A percentile compares a stretch with the other conserved stretches of the same genome.
Evolutionary conservation across 306 rosid species (phyloP).

Genomic region (Gastrolobium bilobum): DNA sequence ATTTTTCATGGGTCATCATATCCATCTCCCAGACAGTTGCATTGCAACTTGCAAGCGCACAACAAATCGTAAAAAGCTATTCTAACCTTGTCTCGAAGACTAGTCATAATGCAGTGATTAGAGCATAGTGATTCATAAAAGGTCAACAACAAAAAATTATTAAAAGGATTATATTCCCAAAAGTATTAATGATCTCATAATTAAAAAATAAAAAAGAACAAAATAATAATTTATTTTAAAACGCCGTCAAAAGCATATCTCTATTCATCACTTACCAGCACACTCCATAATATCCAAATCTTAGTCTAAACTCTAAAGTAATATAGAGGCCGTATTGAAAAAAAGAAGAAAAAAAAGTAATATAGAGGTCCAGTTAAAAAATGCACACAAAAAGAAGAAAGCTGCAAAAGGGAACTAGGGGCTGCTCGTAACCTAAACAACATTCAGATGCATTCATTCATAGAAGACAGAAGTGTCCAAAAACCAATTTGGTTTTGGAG

Average conservation of each 20-base stretch:
- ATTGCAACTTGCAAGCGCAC: too few species aligned
- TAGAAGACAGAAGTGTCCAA: not conserved
- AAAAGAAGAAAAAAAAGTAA: not conserved
- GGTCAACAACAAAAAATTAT: not conserved
- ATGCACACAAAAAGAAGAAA: not conserved
- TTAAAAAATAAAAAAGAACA: not conserved
- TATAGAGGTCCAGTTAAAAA: not conserved
- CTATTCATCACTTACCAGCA: too few species aligned
- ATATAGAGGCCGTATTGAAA: too few species aligned
- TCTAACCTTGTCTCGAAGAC: not conserved
- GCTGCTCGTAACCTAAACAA: not conserved
- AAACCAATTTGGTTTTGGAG: constrained; percentile 11
- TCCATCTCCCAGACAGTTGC: not conserved
- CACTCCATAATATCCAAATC: too few species aligned
- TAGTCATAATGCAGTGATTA: not conserved
- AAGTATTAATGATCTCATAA: not conserved
- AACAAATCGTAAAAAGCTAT: not conserved
- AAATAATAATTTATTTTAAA: not conserved
- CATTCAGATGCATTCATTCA: not conserved
- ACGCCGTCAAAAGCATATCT: too few species aligned
- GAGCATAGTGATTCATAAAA: constrained; percentile 7
- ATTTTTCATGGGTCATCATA: not conserved
- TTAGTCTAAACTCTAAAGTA: too few species aligned
- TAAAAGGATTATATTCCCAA: not conserved
- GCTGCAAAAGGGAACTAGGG: not conserved